These are phyloP conservation scores for Lepiota venenata DNA, from an alignment of 768 basidiomycete genomes.

Conservation along the genomic window DNA sequence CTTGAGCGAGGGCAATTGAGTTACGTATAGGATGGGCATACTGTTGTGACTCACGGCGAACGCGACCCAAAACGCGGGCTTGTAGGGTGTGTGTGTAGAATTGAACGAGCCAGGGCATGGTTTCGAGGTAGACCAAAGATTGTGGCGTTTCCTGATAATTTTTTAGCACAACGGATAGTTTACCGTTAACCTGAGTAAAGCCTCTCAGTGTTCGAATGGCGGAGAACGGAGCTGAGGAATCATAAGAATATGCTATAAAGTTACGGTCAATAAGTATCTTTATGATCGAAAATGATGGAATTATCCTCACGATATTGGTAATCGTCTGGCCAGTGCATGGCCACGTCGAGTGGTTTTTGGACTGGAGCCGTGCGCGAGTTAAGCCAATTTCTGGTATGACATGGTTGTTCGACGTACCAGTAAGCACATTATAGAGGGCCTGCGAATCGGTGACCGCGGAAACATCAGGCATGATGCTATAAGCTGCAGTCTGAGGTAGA, in stretches of 20 bases:
- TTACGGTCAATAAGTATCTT: neutral
- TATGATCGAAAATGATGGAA: neutral
- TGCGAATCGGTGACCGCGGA: constrained; percentile 25
- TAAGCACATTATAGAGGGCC: constrained; percentile 47
- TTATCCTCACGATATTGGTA: constrained; percentile 59
- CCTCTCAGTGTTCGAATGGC: constrained; percentile 72
- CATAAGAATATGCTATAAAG: neutral
- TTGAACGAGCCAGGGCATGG: constrained; percentile 90
- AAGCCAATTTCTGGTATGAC: constrained; percentile 6
- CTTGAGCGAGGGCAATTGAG: constrained; percentile 28
- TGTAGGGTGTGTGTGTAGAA: constrained; percentile 81
- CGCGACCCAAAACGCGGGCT: constrained; percentile 42
- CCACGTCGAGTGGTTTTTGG: constrained; percentile 49
- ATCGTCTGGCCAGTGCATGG: constrained; percentile 52
- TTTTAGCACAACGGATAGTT: constrained; percentile 60
- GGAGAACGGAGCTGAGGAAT: constrained; percentile 48
- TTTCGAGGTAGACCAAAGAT: constrained; percentile 75
- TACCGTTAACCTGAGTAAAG: constrained; percentile 71
- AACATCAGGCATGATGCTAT: constrained; percentile 53
- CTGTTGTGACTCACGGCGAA: constrained; percentile 5
- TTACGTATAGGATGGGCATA: neutral
- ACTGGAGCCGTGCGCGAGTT: constrained; percentile 22
- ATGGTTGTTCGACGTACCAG: constrained; percentile 31
- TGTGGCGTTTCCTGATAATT: constrained; percentile 51
- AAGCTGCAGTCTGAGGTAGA: constrained; percentile 38